Conservation (phyloP, 192 early-diverging fungal species). For the Linderina pennispora region DNA sequence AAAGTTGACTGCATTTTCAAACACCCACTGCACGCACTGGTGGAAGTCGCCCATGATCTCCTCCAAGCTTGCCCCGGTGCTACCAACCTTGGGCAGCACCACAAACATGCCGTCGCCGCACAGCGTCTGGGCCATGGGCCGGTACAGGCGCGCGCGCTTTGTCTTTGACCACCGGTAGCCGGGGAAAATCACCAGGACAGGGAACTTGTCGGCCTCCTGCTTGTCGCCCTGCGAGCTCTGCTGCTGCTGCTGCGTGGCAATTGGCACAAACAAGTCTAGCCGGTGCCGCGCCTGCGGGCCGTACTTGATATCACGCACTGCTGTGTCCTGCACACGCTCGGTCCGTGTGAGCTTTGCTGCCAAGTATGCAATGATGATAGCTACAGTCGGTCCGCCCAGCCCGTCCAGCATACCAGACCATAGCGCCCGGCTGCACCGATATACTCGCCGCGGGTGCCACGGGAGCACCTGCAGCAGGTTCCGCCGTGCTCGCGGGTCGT, state of each 20-base stretch:
- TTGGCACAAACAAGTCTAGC: slow-evolving; percentile 42
- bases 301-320: slow-evolving; percentile 45
- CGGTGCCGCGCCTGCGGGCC: slow-evolving; percentile 42
- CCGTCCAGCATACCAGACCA: slow-evolving; percentile 46
- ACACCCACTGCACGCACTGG: slow-evolving; percentile 42
- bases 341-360: slow-evolving; percentile 37
- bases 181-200: slow-evolving; percentile 36
- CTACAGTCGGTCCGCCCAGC: slow-evolving; percentile 37
- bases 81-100: slow-evolving; percentile 40
- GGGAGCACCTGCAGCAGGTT: slow-evolving; percentile 28
- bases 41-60: slow-evolving; percentile 42
- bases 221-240: neutral
- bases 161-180: slow-evolving; percentile 45
- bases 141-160: slow-evolving; percentile 42
- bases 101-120: slow-evolving; percentile 46
- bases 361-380: slow-evolving; percentile 34
- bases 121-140: slow-evolving; percentile 47
- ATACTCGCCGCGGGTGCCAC: slow-evolving; percentile 34
- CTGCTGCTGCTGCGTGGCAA: slow-evolving; percentile 12
- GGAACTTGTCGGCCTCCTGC: slow-evolving; percentile 4
- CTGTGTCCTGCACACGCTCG: slow-evolving; percentile 35
- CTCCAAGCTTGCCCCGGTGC: slow-evolving; percentile 16
- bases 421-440: slow-evolving; percentile 36
- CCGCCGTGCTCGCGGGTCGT: slow-evolving; percentile 38
- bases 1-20: slow-evolving; percentile 35